Evolutionary conservation across 305 asterid species (phyloP), one percentile per base, ranked within the genome.

Genomic region (Solanum hybrid): DNA sequence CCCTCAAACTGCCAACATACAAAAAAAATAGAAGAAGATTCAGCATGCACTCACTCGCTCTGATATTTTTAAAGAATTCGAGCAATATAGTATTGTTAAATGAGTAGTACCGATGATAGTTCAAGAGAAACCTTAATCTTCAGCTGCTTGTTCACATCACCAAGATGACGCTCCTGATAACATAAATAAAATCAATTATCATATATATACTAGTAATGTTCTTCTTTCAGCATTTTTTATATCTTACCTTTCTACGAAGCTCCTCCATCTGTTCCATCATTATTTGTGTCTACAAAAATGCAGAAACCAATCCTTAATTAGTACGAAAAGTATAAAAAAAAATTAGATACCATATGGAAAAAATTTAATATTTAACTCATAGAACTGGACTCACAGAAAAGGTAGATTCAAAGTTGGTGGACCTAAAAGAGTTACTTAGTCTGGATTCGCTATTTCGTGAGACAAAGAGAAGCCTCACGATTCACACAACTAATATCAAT

Each of bases 241-340:
- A 12, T 17, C 42, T 77, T 88, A 97, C 99, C 99, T 97, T 95
- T 92, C 95, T 93, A 86, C 97, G 96, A 27, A 96, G 98, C 89
- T 96, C 97, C 89, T 95, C 99, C 98, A 97, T 94, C 91, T 96
- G 94, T 82, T 97, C 99, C 89, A 88, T 88, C 98, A 96, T 91
- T 60, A 95, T 90, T 89, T 95, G 95, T 17, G 98, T 94, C 99
- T 95, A 97, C 91, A 93, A 29, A 51, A 29, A 10, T 26, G 36
- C 14, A 85, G 7, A 60, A 56, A 85, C 27, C n/a, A 56, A 56
- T 20, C 8, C 7, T 31, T 82, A 29, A 7, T 29, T 34, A 31
- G 72, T 32, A 35, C 72, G 31, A 31, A 85, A 51, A 75, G 60
- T 26, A 72, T 36, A 6, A 77, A 29, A 71, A 46, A 46, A 42